A percentile compares a stretch with the other conserved stretches of the same genome.
Conservation (phyloP, 2,329 filamentous ascomycete genomes). For the Aspergillus ochraceus region DNA sequence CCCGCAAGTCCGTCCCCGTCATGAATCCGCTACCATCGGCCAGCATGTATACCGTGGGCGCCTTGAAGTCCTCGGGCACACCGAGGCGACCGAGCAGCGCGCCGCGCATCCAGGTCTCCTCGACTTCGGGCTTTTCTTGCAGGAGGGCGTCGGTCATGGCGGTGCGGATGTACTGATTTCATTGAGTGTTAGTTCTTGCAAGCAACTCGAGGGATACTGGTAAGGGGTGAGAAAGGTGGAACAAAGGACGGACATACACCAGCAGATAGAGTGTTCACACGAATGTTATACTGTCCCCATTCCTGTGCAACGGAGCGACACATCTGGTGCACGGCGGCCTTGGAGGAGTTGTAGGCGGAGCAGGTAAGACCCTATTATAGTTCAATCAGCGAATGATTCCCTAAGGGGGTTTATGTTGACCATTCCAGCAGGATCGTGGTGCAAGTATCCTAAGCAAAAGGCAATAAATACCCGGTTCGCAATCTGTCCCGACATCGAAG, state of each 20-base stretch:
- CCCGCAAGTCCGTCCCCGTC: conserved; percentile 40
- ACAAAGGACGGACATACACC: conserved; percentile 57
- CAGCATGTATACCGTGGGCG: conserved; percentile 37
- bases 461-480: conserved; percentile 53
- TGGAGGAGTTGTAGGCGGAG: conserved; percentile 58
- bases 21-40: conserved; percentile 41
- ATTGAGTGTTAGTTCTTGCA: not conserved
- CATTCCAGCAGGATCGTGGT: not conserved
- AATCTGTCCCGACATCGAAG: conserved; percentile 68
- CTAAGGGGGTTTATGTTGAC: too few relatives aligned
- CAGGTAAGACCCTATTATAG: conserved; percentile 57
- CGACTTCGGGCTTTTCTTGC: conserved; percentile 49
- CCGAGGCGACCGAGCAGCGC: conserved; percentile 52
- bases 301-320: conserved; percentile 51
- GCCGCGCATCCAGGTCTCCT: conserved; percentile 55
- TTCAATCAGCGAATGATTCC: too few relatives aligned
- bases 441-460: not conserved
- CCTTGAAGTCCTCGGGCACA: conserved; percentile 44
- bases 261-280: conserved; percentile 78
- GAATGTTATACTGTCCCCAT: conserved; percentile 63
- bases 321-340: conserved; percentile 51
- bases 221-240: too few relatives aligned
- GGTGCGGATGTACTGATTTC: conserved; percentile 46
- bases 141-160: conserved; percentile 51
- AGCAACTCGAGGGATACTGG: too few relatives aligned